phyloP scores from a whole-genome alignment of 202 grass and related monocot genomes.

The Schoenoplectus triqueter region DNA sequence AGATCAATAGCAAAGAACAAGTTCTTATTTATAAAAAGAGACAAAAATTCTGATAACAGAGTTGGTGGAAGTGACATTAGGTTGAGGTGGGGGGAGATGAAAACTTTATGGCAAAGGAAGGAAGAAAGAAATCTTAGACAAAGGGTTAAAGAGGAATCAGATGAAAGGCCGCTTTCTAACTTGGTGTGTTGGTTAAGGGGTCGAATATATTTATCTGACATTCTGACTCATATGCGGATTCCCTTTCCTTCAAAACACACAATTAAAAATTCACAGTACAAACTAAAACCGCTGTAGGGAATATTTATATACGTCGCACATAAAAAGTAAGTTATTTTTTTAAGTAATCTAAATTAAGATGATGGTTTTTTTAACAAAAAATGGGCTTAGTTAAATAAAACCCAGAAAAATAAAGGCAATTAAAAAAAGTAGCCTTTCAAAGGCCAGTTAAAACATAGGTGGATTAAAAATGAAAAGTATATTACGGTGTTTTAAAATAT shows the following conservation, averaged over 20 bases:
- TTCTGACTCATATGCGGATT: background rate
- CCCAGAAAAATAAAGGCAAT: too few species aligned
- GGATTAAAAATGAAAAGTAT: too few species aligned
- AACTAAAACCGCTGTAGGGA: too few species aligned
- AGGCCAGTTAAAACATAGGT: too few species aligned
- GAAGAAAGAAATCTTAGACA: conserved; percentile 38
- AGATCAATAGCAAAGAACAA: background rate
- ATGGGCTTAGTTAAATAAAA: too few species aligned
- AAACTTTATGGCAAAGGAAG: conserved; percentile 42
- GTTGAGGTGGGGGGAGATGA: conserved; percentile 34
- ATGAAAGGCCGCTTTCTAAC: conserved; percentile 38
- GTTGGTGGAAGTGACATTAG: conserved; percentile 43
- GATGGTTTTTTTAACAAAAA: too few species aligned
- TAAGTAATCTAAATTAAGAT: too few species aligned
- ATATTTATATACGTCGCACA: too few species aligned
- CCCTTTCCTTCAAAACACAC: background rate
- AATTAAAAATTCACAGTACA: background rate
- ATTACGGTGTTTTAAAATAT: too few species aligned
- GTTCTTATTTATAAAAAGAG: conserved; percentile 38
- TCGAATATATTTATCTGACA: background rate
- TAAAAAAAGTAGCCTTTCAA: too few species aligned
- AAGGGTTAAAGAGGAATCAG: conserved; percentile 34
- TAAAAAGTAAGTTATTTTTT: too few species aligned
- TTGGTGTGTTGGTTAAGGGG: conserved; percentile 34
- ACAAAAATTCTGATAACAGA: conserved; percentile 24